Evolutionary conservation across 202 grass and related monocot genomes (phyloP).

Genomic region (Zizania palustris): DNA sequence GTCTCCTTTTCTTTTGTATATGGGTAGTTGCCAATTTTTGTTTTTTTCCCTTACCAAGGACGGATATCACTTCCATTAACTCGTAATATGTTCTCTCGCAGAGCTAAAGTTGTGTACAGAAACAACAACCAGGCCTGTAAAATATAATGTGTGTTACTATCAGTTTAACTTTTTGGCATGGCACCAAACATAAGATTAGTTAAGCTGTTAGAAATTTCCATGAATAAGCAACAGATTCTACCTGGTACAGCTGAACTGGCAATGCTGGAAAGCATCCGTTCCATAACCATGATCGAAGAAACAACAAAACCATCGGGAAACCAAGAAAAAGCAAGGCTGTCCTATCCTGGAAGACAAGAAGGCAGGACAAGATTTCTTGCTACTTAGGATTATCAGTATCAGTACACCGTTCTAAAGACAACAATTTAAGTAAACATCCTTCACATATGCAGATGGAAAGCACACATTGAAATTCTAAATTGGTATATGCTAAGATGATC

Average conservation of each 20-base stretch:
- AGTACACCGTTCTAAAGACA: neutral
- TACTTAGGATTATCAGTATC: conserved; percentile 2
- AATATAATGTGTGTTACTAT: conserved; percentile 34
- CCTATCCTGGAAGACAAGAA: conserved; percentile 69
- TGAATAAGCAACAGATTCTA: conserved; percentile 39
- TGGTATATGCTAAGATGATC: neutral
- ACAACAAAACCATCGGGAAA: conserved; percentile 78
- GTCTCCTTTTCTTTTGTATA: neutral
- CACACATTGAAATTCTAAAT: neutral
- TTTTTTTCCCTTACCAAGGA: conserved; percentile 68
- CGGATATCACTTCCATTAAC: conserved; percentile 99
- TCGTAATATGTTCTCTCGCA: conserved; percentile 93
- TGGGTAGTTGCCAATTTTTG: conserved; percentile 3
- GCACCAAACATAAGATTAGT: conserved; percentile 35
- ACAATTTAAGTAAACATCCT: conserved; percentile 7
- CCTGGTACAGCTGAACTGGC: conserved; percentile 98
- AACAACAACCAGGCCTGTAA: conserved; percentile 93
- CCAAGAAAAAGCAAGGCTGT: conserved; percentile 93
- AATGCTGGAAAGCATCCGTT: conserved; percentile 87
- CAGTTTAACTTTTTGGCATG: conserved; percentile 2
- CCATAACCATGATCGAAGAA: conserved; percentile 86
- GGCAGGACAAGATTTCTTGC: neutral
- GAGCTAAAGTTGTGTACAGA: conserved; percentile 93
- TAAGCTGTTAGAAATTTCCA: conserved; percentile 4
- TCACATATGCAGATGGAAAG: neutral